Evolutionary conservation across 2,329 filamentous ascomycete species (phyloP).

Genomic region (Paramyrothecium roridum): DNA sequence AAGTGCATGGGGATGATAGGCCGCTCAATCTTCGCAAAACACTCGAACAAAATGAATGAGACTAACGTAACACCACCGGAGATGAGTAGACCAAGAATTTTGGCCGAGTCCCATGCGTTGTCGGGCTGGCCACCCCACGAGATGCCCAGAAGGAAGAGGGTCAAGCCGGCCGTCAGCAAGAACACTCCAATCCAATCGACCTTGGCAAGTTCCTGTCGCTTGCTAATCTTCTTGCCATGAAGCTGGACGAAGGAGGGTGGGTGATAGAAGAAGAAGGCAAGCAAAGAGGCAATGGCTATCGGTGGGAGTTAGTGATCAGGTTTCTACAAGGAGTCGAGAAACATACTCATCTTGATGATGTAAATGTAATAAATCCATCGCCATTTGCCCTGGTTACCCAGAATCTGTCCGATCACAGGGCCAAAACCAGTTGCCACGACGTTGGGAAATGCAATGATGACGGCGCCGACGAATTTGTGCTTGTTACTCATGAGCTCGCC

Average conservation of each 20-base stretch:
- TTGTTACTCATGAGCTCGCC: constrained; percentile 17
- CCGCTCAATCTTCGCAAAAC: constrained; percentile 5
- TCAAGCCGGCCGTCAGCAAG: constrained; percentile 18
- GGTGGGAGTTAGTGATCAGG: background rate
- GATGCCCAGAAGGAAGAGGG: constrained; percentile 22
- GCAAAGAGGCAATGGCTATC: constrained; percentile 6
- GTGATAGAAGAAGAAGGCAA: constrained; percentile 15
- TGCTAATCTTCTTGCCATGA: constrained; percentile 9
- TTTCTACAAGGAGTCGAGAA: background rate
- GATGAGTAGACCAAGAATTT: constrained; percentile 20
- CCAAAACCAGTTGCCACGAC: constrained; percentile 15
- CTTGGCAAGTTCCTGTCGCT: constrained; percentile 9
- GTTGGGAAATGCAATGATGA: constrained; percentile 12
- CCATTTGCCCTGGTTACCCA: constrained; percentile 11
- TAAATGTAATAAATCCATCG: constrained; percentile 18
- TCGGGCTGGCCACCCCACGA: constrained; percentile 18
- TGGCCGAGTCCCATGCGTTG: constrained; percentile 13
- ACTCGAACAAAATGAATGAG: constrained; percentile 20
- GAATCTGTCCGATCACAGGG: constrained; percentile 11
- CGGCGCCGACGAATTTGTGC: constrained; percentile 12
- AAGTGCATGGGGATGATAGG: constrained; percentile 25
- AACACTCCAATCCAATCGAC: constrained; percentile 22
- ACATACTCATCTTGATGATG: constrained; percentile 14
- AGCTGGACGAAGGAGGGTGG: constrained; percentile 15
- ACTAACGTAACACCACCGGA: constrained; percentile 12